Evolutionary conservation across 1,284 basidiomycete species (phyloP), one percentile per base, ranked within the genome.

Genomic region (Rhodotorula glutinis): DNA sequence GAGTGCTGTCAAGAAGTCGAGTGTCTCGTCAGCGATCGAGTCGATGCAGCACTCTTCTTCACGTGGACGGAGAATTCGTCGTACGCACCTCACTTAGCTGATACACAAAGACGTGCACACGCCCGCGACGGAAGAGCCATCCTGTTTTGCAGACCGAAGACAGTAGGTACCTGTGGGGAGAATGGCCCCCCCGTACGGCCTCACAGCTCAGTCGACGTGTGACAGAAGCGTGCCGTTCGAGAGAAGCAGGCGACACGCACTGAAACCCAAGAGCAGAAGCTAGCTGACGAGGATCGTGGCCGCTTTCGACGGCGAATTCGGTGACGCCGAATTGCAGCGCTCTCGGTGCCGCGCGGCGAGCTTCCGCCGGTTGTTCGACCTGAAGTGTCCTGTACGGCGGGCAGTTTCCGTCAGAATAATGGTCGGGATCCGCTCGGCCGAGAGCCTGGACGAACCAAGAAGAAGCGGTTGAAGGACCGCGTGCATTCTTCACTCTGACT

Each of bases 281-380:
- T 4, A 72, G 9, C n/a, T 29, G 40, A 4, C 40, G 41, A 21
- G 69, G 71, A 23, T 63, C 53, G 27, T 38, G 21, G 4, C 71
- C 69, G 1, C 61, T 59, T 13, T 61, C 62, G 44, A 68, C 29
- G 8, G 65, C 38, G 27, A 67, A 62, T 51, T 73, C 69, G 14
- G 60, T 62, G 2, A 68, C 57, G 19, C 59, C 60, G 13, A 54
- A 60, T 27, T 68, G 60, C 27, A 70, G 33, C 30, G 70, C 63
- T 5, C 41, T n/a, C 2, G 71, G 66, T 1, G 61, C 60, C 0
- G 61, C 65, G 17, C 71, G 47, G 0, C 38, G 54, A 0, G 69
- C 60, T 43, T 73, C 71, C 0, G 71, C 65, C 14, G 63, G 13
- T 23, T 60, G 40, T 52, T 47, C 40, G 47, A 65, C 55, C 55